Evolutionary conservation across 2,329 filamentous ascomycete species (phyloP).

Genomic region (Fusarium keratoplasticum): DNA sequence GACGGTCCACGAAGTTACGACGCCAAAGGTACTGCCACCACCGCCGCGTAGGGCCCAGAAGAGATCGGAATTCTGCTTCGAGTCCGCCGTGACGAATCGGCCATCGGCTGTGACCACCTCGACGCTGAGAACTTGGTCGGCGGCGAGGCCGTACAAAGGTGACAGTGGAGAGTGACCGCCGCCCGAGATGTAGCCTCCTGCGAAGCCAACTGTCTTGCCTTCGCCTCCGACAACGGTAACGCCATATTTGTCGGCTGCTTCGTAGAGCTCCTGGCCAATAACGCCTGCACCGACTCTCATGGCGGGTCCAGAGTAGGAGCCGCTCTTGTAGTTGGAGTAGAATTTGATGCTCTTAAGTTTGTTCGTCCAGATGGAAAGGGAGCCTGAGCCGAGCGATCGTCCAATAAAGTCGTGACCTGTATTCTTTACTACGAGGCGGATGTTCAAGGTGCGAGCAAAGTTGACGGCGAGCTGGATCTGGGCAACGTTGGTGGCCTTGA

Average conservation of each 20-base stretch:
- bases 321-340: slow-evolving; percentile 50
- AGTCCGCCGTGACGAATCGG: background rate
- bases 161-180: background rate
- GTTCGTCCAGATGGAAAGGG: slow-evolving; percentile 66
- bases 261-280: background rate
- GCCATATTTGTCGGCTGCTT: background rate
- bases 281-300: background rate
- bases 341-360: slow-evolving; percentile 58
- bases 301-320: background rate
- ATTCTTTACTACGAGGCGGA: slow-evolving; percentile 66
- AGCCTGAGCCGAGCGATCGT: slow-evolving; percentile 68
- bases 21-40: background rate
- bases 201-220: background rate
- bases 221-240: background rate
- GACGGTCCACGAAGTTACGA: background rate
- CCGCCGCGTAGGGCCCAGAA: background rate
- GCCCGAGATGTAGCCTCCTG: background rate
- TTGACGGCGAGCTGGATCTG: slow-evolving; percentile 7
- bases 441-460: slow-evolving; percentile 59
- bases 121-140: background rate
- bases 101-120: background rate
- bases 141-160: background rate
- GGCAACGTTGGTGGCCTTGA: background rate
- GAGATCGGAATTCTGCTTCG: background rate
- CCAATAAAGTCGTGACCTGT: slow-evolving; percentile 69